Evolutionary conservation across 2,329 filamentous ascomycete genomes (phyloP), one percentile per base, ranked within the genome.

Genomic region (Aschersonia sp.): DNA sequence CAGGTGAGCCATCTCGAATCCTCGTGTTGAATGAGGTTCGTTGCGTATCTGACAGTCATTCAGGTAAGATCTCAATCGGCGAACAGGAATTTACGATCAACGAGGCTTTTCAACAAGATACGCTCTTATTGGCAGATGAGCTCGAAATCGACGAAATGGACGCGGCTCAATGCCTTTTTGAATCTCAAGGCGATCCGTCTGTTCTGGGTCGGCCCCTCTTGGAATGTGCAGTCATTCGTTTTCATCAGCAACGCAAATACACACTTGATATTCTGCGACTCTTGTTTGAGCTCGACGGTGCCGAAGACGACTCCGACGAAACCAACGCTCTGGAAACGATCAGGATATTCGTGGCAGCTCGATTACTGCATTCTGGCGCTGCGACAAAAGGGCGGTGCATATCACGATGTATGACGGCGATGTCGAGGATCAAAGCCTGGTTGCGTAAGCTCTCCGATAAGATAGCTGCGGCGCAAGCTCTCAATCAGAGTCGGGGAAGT

Each of bases 111-210:
- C 81, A 90, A 59, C 83, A 95, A 63, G 80, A 83, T 55, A 78
- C 81, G 30, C 72, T 94, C 32, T 78, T 87, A 56, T 72, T 98
- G 39, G 85, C 90, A 48, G 89, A 97, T 63, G 86, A 87, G 55
- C 72, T 95, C 51, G 82, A 95, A 57, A 72, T 98, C 46, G 89
- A 98, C 65, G 94, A 98, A 65, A 62, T 94, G 49, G 79, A 92
- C 56, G 84, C 90, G 14, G 85, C 87, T 8, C 74, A 76, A 54
- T 76, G 92, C 45, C 78, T 94, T 49, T 69, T 94, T 46, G 80
- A 83, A 48, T 81, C 85, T 14, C 77, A 86, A 59, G 74, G 79
- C 39, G 82, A 89, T 55, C 73, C 79, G 12, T 71, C 77, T 43
- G 70, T 77, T 12, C 71, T 88, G 5, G 87, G 87, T 51, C 79